These are phyloP conservation scores for Paramyrothecium roridum DNA, from an alignment of 2,329 filamentous ascomycete genomes.

Conservation along the genomic window DNA sequence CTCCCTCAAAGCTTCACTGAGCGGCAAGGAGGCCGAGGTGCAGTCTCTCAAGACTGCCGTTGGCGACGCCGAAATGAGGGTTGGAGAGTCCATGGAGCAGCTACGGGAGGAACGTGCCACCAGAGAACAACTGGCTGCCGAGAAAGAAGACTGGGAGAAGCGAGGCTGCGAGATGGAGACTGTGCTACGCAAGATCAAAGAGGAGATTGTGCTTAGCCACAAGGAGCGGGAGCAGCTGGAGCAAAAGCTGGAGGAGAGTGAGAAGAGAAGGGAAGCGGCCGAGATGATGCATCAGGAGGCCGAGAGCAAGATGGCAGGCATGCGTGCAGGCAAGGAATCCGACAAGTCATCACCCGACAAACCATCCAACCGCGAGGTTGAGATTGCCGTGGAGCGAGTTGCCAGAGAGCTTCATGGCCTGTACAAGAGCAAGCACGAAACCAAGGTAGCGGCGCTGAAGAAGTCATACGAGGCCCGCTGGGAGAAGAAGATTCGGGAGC, in stretches of 20 bases:
- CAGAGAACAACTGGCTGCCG: constrained; percentile 69
- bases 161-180: constrained; percentile 82
- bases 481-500: constrained; percentile 81
- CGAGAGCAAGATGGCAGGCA: constrained; percentile 71
- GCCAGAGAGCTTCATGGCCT: constrained; percentile 89
- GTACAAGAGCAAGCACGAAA: constrained; percentile 97
- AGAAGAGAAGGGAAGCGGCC: constrained; percentile 69
- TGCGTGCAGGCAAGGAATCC: constrained; percentile 59
- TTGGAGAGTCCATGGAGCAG: constrained; percentile 80
- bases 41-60: constrained; percentile 83
- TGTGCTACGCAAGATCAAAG: constrained; percentile 74
- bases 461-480: constrained; percentile 81
- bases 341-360: constrained; percentile 32
- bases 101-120: constrained; percentile 72
- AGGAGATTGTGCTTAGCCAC: constrained; percentile 75
- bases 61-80: constrained; percentile 85
- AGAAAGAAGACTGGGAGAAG: constrained; percentile 81
- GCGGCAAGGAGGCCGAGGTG: constrained; percentile 90
- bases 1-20: constrained; percentile 86
- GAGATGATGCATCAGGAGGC: constrained; percentile 75
- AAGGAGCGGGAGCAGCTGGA: constrained; percentile 78
- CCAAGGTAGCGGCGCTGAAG: constrained; percentile 88
- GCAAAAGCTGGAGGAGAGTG: constrained; percentile 71
- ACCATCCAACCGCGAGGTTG: constrained; percentile 60
- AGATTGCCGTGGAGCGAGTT: constrained; percentile 83